These are phyloP conservation scores for Monilinia laxa DNA, from an alignment of 2,329 filamentous ascomycete genomes.

Conservation along the genomic window DNA sequence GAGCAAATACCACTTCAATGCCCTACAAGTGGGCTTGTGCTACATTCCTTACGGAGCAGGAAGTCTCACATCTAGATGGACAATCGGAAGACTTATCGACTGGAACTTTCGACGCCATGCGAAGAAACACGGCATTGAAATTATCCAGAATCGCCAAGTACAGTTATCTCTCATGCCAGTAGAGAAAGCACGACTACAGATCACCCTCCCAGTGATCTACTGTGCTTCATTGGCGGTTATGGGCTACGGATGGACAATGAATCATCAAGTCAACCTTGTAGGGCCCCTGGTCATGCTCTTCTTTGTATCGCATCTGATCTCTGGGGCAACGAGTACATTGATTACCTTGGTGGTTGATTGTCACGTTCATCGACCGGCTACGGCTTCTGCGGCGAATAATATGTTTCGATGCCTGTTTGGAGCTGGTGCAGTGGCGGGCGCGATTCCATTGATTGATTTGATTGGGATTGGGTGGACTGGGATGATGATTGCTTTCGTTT, in stretches of 20 bases:
- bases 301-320: conserved; percentile 32
- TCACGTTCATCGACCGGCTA: no score
- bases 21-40: conserved; percentile 29
- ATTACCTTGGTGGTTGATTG: conserved; percentile 19
- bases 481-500: no score
- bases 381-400: no score
- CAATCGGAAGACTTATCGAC: conserved; percentile 56
- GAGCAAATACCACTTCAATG: conserved; percentile 27
- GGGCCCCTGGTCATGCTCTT: conserved; percentile 29
- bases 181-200: conserved; percentile 47
- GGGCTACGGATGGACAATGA: conserved; percentile 28
- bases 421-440: no score
- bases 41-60: conserved; percentile 47
- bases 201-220: conserved; percentile 52
- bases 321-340: conserved; percentile 32
- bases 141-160: conserved; percentile 53
- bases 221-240: conserved; percentile 35
- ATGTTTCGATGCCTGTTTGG: no score
- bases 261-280: background rate
- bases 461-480: no score
- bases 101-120: conserved; percentile 69
- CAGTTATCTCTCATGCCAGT: conserved; percentile 38
- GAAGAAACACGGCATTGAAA: conserved; percentile 54
- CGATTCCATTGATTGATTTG: no score
- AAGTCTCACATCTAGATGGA: conserved; percentile 48